Base-by-base conservation (phyloP, 257 asterid genomes). In the Solanum rostratum region DNA sequence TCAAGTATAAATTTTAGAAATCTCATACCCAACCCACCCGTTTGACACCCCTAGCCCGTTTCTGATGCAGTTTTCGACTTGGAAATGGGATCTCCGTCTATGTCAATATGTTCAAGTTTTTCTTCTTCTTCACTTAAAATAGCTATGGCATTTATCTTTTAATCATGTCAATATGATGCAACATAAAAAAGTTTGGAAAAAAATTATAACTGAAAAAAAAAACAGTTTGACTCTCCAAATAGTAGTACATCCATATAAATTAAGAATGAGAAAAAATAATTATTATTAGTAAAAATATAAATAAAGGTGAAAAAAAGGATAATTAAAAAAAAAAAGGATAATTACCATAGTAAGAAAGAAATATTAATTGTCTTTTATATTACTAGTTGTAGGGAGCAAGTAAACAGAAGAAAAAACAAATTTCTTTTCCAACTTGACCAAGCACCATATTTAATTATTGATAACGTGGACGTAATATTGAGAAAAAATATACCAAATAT, bases 1-100 rank as follows among this genome's bases (percentile, higher is more conserved):
- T n/a, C n/a, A n/a, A n/a, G n/a, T n/a, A n/a, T n/a, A n/a, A n/a
- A n/a, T n/a, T n/a, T n/a, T n/a, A n/a, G n/a, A n/a, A n/a, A n/a
- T n/a, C n/a, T n/a, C n/a, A n/a, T n/a, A n/a, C n/a, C n/a, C n/a
- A n/a, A n/a, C n/a, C n/a, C n/a, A n/a, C n/a, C n/a, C n/a, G n/a
- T n/a, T n/a, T n/a, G n/a, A n/a, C n/a, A n/a, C n/a, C n/a, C n/a
- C n/a, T n/a, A n/a, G n/a, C n/a, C n/a, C n/a, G n/a, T n/a, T 76
- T 92, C 98, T 29, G 96, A 86, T 81, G 98, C 93, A 88, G 82
- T 95, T 15, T 86, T 95, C 43, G 92, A 95, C 19, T 41, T 93
- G 88, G 98, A 91, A 46, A 66, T 87, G 27, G 92, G 90, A 50
- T 94, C 98, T 33, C 98, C 97, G 86, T 13, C 19, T 20, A 86